Base-by-base conservation (phyloP, 1,139 yeast species). In the Pichia terricola region DNA sequence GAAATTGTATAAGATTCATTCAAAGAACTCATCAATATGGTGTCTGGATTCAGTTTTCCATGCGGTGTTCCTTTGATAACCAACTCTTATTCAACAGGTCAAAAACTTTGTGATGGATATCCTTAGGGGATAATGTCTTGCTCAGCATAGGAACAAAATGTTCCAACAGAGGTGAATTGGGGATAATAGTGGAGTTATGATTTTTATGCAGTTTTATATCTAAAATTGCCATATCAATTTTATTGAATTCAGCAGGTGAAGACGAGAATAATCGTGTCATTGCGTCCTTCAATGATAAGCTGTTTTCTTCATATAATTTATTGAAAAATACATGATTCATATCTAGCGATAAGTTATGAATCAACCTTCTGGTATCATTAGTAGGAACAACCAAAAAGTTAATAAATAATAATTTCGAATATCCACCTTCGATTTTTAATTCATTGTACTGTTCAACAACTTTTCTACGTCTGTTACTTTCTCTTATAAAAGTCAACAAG, bases 51-150 rank as follows among this genome's bases (percentile, higher is more conserved):
- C 40, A 57, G 33, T 41, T 45, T 34, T 47, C 49, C 40, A 48
- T 45, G 2, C 30, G 43, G 41, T 56, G 56, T 7, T 46, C 40
- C 37, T 45, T 52, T 28, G 37, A 34, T 34, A 57, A 35, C 38
- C 36, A 38, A 5, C 28, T 25, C 5, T 49, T 35, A 51, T 75
- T 75, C 3, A 77, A 59, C 51, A 79, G 60, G 52, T 79, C 86
- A 56, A 72, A 79, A 8, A 79, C 57, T 34, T 69, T 61, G 56
- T 77, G 77, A 53, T 77, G 75, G 33, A 79, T 65, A 32, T 46
- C 45, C 16, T 34, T 37, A 7, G 49, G 47, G 7, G 43, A 32
- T 31, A 46, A 16, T 28, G 34, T 44, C 4, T 32, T 32, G 6
- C 8, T 28, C 5, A 40, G 28, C 10, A 31, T 7, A 3, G 45